Conservation (phyloP, 208 protist genomes). For the Porcisia hertigi region DNA sequence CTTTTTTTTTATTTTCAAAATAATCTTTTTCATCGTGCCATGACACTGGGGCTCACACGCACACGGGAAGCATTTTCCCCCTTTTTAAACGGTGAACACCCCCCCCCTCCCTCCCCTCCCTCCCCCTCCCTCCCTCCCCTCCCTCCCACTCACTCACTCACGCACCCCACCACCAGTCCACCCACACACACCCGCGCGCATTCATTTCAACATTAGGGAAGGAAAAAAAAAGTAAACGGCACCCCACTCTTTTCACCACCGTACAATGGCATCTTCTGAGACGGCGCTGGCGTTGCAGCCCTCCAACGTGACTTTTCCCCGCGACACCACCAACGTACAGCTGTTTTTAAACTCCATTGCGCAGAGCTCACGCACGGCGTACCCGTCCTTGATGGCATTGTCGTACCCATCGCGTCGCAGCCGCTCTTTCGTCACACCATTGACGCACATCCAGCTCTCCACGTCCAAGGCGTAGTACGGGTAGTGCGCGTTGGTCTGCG, state of each 20-base stretch:
- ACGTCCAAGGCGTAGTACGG: conserved; percentile 69
- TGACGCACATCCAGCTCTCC: conserved; percentile 75
- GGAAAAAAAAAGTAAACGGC: no score
- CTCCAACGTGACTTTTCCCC: conserved; percentile 11
- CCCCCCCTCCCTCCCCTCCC: neutral
- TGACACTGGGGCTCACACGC: neutral
- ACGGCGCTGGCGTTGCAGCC: conserved; percentile 26
- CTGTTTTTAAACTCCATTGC: conserved; percentile 61
- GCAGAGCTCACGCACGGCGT: conserved; percentile 60
- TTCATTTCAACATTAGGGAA: neutral
- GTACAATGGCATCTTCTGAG: conserved; percentile 11
- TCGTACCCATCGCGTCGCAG: conserved; percentile 53
- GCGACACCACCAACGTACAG: conserved; percentile 34
- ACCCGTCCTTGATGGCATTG: conserved; percentile 37
- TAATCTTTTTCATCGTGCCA: no score
- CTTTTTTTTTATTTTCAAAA: no score
- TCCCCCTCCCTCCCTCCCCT: no score
- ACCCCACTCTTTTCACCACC: conserved; percentile 30
- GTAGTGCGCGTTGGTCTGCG: conserved; percentile 18
- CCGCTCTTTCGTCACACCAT: conserved; percentile 74
- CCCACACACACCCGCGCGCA: no score
- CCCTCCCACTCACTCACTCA: no score
- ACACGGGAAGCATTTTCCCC: neutral
- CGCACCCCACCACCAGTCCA: no score
- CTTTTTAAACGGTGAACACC: neutral